These are phyloP conservation scores for Mediolabrus comicus DNA, from an alignment of 108 stramenopile genomes.

Conservation along the genomic window DNA sequence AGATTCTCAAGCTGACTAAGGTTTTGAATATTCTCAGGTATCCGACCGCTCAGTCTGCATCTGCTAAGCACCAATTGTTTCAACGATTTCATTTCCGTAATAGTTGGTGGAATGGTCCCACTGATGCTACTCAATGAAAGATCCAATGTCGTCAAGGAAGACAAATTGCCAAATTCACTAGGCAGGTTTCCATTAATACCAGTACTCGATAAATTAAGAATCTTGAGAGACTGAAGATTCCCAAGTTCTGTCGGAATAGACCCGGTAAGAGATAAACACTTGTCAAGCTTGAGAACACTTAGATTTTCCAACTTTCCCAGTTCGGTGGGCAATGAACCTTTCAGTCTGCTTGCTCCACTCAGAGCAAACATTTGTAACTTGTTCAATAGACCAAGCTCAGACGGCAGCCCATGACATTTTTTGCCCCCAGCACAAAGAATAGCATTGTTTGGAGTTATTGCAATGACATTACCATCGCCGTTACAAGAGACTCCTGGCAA, in stretches of 20 bases:
- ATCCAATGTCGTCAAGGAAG: constrained; percentile 4
- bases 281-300: neutral
- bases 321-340: constrained; percentile 10
- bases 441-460: constrained; percentile 17
- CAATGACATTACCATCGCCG: constrained; percentile 28
- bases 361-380: constrained; percentile 6
- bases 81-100: constrained; percentile 23
- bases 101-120: constrained; percentile 45
- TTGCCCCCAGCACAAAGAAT: constrained; percentile 1
- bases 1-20: constrained; percentile 23
- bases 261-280: constrained; percentile 30
- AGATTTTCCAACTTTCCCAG: constrained; percentile 19
- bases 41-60: constrained; percentile 1
- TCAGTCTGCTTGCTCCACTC: constrained; percentile 6
- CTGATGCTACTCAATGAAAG: constrained; percentile 21
- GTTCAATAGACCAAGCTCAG: constrained; percentile 7
- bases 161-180: constrained; percentile 27
- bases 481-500: constrained; percentile 53
- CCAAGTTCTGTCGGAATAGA: constrained; percentile 38
- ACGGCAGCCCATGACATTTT: constrained; percentile 14
- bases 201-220: constrained; percentile 1
- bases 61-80: constrained; percentile 8
- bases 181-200: constrained; percentile 19
- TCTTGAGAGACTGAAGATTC: constrained; percentile 3
- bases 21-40: constrained; percentile 7